Percentiles rank a stretch among this genome's conserved stretches.
phyloP scores from a whole-genome alignment of 2,329 filamentous ascomycete genomes.

The Aureobasidium sp. region DNA sequence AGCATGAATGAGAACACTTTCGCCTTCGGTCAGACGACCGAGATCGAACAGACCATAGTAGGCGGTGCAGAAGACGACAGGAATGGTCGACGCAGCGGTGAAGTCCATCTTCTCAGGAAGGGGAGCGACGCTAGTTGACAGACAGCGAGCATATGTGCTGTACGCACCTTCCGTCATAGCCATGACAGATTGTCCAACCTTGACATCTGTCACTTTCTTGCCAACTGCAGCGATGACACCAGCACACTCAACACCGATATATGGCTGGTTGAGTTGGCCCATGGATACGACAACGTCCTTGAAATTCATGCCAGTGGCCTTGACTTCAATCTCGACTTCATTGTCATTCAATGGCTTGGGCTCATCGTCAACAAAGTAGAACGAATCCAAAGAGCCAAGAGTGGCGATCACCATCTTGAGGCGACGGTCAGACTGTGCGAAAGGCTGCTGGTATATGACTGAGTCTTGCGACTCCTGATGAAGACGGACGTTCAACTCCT shows the following conservation, averaged over 20 bases:
- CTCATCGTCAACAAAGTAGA: slow-evolving; percentile 11
- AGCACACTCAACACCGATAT: slow-evolving; percentile 12
- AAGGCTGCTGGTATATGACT: neutral
- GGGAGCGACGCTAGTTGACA: neutral
- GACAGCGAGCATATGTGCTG: neutral
- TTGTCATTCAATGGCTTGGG: slow-evolving; percentile 10
- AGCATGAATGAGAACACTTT: slow-evolving; percentile 19
- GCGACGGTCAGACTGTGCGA: slow-evolving; percentile 2
- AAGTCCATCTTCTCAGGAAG: slow-evolving; percentile 19
- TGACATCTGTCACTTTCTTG: neutral
- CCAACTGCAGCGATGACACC: slow-evolving; percentile 10
- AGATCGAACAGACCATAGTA: slow-evolving; percentile 26
- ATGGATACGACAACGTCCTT: slow-evolving; percentile 16
- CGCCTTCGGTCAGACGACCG: slow-evolving; percentile 24
- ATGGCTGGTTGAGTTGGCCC: slow-evolving; percentile 13
- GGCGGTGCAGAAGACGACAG: slow-evolving; percentile 22
- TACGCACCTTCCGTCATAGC: slow-evolving; percentile 9
- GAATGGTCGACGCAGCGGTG: slow-evolving; percentile 22
- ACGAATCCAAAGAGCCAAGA: slow-evolving; percentile 9
- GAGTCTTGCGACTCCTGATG: slow-evolving; percentile 2
- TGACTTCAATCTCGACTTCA: slow-evolving; percentile 18
- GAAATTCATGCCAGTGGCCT: slow-evolving; percentile 20
- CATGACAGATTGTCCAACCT: slow-evolving; percentile 5
- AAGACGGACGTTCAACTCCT: neutral
- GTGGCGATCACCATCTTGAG: slow-evolving; percentile 4